These are phyloP conservation scores for Stagonosporopsis vannaccii DNA, from an alignment of 2,329 filamentous ascomycete species.

Conservation along the genomic window DNA sequence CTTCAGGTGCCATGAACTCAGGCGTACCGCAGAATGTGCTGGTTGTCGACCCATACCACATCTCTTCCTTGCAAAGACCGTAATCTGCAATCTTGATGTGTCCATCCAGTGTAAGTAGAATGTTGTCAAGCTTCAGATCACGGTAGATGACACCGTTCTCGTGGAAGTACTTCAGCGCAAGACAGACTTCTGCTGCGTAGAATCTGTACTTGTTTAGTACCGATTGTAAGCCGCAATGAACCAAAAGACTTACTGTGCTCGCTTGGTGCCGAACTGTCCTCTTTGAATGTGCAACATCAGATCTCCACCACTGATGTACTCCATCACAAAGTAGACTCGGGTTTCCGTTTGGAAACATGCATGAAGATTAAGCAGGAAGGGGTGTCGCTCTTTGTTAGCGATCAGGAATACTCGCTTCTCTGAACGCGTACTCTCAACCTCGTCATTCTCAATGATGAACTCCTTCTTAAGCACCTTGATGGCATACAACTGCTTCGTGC, in stretches of 20 bases:
- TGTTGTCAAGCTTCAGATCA: conserved; percentile 84
- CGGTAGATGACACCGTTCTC: conserved; percentile 98
- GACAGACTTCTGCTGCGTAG: conserved; percentile 95
- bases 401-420: conserved; percentile 98
- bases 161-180: conserved; percentile 98
- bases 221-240: not conserved
- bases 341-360: conserved; percentile 99
- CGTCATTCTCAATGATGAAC: conserved; percentile 99
- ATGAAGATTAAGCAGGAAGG: conserved; percentile 92
- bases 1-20: conserved; percentile 99
- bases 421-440: conserved; percentile 96
- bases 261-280: conserved; percentile 92
- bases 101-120: conserved; percentile 90
- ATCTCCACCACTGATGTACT: conserved; percentile 98
- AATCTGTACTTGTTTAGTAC: conserved; percentile 65
- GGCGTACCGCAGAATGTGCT: conserved; percentile 99
- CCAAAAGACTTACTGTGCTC: conserved; percentile 77
- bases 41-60: conserved; percentile 98
- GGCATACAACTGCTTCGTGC: conserved; percentile 87
- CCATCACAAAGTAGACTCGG: conserved; percentile 98
- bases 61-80: conserved; percentile 98
- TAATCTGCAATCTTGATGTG: conserved; percentile 99
- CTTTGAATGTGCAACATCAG: conserved; percentile 99
- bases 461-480: conserved; percentile 99
- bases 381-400: conserved; percentile 95